A percentile compares a stretch with the other conserved stretches of the same genome.
Evolutionary conservation across 306 rosid species (phyloP).

Genomic region (Trifolium repens): DNA sequence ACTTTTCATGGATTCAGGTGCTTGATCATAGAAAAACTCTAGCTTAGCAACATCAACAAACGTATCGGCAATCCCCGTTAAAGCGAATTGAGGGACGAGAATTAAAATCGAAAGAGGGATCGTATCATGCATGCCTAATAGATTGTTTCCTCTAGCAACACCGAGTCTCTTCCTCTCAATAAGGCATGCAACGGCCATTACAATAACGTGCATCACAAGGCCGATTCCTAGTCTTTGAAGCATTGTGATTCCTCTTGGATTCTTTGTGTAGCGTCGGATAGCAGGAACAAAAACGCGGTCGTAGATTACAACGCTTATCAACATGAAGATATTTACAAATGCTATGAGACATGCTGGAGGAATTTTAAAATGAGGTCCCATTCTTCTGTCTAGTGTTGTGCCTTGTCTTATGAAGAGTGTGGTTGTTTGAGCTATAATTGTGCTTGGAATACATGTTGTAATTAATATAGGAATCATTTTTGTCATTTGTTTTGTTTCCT

Average conservation of each 20-base stretch:
- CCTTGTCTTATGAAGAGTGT: conserved; percentile 75
- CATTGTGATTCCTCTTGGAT: conserved; percentile 82
- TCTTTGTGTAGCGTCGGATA: conserved; percentile 54
- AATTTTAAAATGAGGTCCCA: conserved; percentile 66
- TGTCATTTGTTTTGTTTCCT: conserved; percentile 84
- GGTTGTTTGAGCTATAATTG: conserved; percentile 53
- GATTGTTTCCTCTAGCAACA: conserved; percentile 48
- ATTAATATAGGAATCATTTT: conserved; percentile 74
- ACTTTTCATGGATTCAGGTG: conserved; percentile 16
- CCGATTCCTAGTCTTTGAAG: conserved; percentile 77
- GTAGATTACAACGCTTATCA: conserved; percentile 59
- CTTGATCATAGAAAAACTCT: conserved; percentile 11
- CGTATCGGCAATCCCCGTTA: neutral
- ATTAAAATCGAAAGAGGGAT: conserved; percentile 73
- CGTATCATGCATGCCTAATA: conserved; percentile 36
- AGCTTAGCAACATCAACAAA: conserved; percentile 3
- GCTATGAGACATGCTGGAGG: conserved; percentile 71
- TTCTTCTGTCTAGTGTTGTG: conserved; percentile 58
- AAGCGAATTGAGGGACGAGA: conserved; percentile 37
- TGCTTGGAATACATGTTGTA: conserved; percentile 71
- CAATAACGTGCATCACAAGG: conserved; percentile 56
- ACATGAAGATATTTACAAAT: conserved; percentile 67
- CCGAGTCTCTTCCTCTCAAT: conserved; percentile 63
- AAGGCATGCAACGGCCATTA: conserved; percentile 61
- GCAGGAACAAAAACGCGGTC: conserved; percentile 60